Evolutionary conservation across 148 eudicot species (phyloP).

Genomic region (Heliosperma pusillum): DNA sequence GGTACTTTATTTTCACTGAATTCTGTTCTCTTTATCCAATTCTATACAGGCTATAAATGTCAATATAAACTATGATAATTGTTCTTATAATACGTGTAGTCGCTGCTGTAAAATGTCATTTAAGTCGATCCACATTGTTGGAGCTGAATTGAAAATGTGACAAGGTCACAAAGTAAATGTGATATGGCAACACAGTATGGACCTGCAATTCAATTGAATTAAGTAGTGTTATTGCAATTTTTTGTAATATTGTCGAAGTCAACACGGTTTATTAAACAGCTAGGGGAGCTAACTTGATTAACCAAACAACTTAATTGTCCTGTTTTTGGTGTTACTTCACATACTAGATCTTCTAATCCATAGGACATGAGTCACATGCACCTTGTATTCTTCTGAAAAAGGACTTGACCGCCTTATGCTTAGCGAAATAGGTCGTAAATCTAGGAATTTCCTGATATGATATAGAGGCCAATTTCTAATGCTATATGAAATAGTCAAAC

Average conservation of each 20-base stretch:
- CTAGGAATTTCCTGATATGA: background rate
- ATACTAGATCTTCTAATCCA: background rate
- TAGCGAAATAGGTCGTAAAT: background rate
- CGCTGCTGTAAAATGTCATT: too few relatives aligned
- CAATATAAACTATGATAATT: background rate
- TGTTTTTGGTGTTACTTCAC: background rate
- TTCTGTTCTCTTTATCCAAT: background rate
- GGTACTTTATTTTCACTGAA: constrained; percentile 15
- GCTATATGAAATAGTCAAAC: background rate
- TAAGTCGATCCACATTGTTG: background rate
- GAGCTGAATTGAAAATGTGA: background rate
- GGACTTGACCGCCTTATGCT: background rate
- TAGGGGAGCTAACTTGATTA: background rate
- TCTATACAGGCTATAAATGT: background rate
- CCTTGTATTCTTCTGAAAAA: background rate
- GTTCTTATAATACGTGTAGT: background rate
- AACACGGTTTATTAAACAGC: background rate
- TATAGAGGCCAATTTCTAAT: background rate
- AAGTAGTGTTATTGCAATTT: background rate
- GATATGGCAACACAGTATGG: too few relatives aligned
- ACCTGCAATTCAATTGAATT: background rate
- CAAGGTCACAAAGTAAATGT: background rate
- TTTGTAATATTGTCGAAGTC: constrained; percentile 9
- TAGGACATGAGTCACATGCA: background rate
- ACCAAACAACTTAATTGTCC: background rate